Evolutionary conservation across 2,329 filamentous ascomycete genomes (phyloP).

Genomic region (Pleoardoris graminearum): DNA sequence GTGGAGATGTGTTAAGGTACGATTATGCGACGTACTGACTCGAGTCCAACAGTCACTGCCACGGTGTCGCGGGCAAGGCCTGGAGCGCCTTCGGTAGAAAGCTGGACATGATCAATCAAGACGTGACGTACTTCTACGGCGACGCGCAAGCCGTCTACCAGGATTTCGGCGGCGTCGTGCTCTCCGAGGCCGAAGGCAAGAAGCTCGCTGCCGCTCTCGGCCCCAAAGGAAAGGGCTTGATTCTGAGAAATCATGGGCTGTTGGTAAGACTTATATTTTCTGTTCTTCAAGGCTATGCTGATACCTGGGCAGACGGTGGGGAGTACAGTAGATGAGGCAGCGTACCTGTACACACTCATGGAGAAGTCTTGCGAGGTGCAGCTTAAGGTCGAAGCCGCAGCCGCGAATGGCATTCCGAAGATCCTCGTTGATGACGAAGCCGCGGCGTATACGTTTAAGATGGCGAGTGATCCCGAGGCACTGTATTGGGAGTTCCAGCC

Average conservation of each 20-base stretch:
- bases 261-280: slow-evolving; percentile 43
- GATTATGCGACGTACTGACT: background rate
- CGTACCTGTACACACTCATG: slow-evolving; percentile 69
- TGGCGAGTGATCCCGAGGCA: slow-evolving; percentile 52
- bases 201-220: slow-evolving; percentile 67
- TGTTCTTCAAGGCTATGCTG: background rate
- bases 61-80: slow-evolving; percentile 67
- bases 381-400: slow-evolving; percentile 68
- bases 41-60: slow-evolving; percentile 55
- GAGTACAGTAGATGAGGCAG: slow-evolving; percentile 72
- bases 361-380: slow-evolving; percentile 72
- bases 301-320: slow-evolving; percentile 60
- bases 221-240: slow-evolving; percentile 62
- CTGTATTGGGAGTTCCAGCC: slow-evolving; percentile 59
- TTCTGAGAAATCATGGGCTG: slow-evolving; percentile 73
- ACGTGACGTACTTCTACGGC: slow-evolving; percentile 65
- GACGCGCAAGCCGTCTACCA: slow-evolving; percentile 67
- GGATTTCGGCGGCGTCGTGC: slow-evolving; percentile 66
- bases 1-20: background rate
- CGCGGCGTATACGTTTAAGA: slow-evolving; percentile 58
- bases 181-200: slow-evolving; percentile 65
- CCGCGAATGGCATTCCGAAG: slow-evolving; percentile 57
- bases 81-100: slow-evolving; percentile 67
- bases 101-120: slow-evolving; percentile 73
- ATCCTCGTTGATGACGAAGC: slow-evolving; percentile 60